These are phyloP conservation scores for Boletellus ananiceps DNA, from an alignment of 768 basidiomycete species.

Conservation along the genomic window DNA sequence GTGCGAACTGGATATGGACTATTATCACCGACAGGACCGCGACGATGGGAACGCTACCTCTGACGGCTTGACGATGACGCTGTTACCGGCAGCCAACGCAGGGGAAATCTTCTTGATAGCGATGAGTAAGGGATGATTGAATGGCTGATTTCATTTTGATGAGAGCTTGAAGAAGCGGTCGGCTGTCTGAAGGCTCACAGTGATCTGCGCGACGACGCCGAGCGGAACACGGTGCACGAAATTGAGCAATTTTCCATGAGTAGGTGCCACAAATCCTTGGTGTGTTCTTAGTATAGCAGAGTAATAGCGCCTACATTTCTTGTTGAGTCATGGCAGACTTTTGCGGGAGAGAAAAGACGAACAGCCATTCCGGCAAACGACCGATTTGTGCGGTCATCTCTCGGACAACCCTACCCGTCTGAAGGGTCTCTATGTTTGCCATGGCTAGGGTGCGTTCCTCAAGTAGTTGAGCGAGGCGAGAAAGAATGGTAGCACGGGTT, in stretches of 20 bases:
- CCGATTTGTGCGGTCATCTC: conserved; percentile 80
- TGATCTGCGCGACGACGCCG: conserved; percentile 88
- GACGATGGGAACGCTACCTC: conserved; percentile 41
- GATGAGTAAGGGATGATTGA: conserved; percentile 87
- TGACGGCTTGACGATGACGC: conserved; percentile 78
- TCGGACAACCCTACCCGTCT: conserved; percentile 77
- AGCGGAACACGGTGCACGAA: conserved; percentile 76
- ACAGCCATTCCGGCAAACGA: conserved; percentile 86
- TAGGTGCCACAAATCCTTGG: conserved; percentile 66
- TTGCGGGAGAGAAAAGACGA: conserved; percentile 25
- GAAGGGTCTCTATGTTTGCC: conserved; percentile 62
- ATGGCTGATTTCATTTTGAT: conserved; percentile 48
- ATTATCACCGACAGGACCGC: not conserved
- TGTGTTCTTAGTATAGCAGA: conserved; percentile 69
- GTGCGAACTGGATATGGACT: conserved; percentile 51
- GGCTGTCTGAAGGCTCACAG: conserved; percentile 40
- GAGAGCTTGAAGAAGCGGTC: not conserved
- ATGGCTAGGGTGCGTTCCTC: conserved; percentile 54
- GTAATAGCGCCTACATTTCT: conserved; percentile 60
- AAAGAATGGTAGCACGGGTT: conserved; percentile 60
- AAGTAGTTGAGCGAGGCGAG: conserved; percentile 58
- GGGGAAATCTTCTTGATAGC: conserved; percentile 87
- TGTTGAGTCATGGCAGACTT: not conserved
- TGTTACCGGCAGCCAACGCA: conserved; percentile 80
- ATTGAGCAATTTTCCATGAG: conserved; percentile 74